Conservation (phyloP, 108 stramenopile species). For the Asterionellopsis glacialis region DNA sequence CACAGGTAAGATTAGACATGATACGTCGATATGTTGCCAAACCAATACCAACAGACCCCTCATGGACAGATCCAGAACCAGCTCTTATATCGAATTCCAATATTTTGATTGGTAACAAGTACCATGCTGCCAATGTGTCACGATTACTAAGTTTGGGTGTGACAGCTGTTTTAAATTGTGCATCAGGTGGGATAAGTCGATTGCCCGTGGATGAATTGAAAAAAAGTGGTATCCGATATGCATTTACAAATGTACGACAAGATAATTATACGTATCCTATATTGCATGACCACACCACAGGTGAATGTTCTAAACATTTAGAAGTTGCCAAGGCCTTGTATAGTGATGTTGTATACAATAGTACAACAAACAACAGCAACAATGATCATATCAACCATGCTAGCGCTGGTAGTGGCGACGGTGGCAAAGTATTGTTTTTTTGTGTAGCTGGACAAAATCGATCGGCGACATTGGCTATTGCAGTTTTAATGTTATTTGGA, state of each 20-base stretch:
- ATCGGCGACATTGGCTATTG: slow-evolving; percentile 49
- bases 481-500: slow-evolving; percentile 45
- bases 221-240: slow-evolving; percentile 53
- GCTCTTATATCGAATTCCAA: slow-evolving; percentile 21
- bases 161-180: slow-evolving; percentile 72
- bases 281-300: slow-evolving; percentile 37
- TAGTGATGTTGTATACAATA: slow-evolving; percentile 23
- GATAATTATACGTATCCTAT: slow-evolving; percentile 66
- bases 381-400: too few species aligned
- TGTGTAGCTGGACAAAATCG: slow-evolving; percentile 79
- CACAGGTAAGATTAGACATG: slow-evolving; percentile 35
- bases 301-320: slow-evolving; percentile 39
- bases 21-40: slow-evolving; percentile 46
- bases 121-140: slow-evolving; percentile 57
- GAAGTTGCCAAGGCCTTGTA: slow-evolving; percentile 55
- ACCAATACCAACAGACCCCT: slow-evolving; percentile 40
- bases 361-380: too few species aligned
- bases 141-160: slow-evolving; percentile 46
- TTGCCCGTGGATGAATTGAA: slow-evolving; percentile 63
- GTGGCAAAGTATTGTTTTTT: slow-evolving; percentile 60
- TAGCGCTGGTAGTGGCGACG: background rate
- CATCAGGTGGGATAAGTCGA: slow-evolving; percentile 62
- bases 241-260: slow-evolving; percentile 68
- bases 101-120: slow-evolving; percentile 56
- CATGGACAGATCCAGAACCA: slow-evolving; percentile 18